Base-by-base conservation (phyloP, 495 filamentous ascomycete genomes). In the Hypomontagnella monticulosa region DNA sequence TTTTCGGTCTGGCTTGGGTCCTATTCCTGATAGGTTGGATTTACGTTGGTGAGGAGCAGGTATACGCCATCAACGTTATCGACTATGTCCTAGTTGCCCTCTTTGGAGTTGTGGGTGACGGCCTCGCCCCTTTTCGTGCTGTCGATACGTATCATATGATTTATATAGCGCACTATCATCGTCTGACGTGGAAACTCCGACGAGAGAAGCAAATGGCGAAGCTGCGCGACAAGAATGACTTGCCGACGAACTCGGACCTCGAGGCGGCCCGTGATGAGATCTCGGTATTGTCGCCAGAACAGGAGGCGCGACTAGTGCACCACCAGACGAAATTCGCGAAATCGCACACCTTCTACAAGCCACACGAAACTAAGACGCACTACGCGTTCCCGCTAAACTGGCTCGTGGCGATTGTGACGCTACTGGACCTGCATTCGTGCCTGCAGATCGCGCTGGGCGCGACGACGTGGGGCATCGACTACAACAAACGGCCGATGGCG, bases 1-100 rank as follows among this genome's bases (percentile, higher is more conserved):
- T 91, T 5, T 94, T 93, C 57, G 91, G 91, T 61, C 81, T 91
- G 44, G 89, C 88, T 1, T 94, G 91, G 91, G 91, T 94, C 0
- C 82, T 94, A 32, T 93, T 92, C 77, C 75, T 94, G 44, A 94
- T 94, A 66, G 91, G 89, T 40, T 93, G 91, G 91, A 91, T 93
- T 70, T 91, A 92, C 60, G 87, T 92, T n/a, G 90, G 88, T 30
- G 85, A 85, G 20, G 78, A 80, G 58, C 87, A 92, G 74, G 70
- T 83, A 1, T 90, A 93, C 66, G 74, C 86, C 60, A 86, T 93
- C 71, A 87, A 92, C 52, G 75, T 92, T 51, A 92, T 93, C 67
- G 91, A 94, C 78, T 87, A 88, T 67, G 77, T 92, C 19, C 80
- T 94, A 16, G 90, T 93, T 0, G 91, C 87, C 5, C 80, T 94